Percentiles rank a stretch among this genome's conserved stretches.
Evolutionary conservation across 164 flowering plant genomes (phyloP).

Genomic region (Houttuynia cordata): DNA sequence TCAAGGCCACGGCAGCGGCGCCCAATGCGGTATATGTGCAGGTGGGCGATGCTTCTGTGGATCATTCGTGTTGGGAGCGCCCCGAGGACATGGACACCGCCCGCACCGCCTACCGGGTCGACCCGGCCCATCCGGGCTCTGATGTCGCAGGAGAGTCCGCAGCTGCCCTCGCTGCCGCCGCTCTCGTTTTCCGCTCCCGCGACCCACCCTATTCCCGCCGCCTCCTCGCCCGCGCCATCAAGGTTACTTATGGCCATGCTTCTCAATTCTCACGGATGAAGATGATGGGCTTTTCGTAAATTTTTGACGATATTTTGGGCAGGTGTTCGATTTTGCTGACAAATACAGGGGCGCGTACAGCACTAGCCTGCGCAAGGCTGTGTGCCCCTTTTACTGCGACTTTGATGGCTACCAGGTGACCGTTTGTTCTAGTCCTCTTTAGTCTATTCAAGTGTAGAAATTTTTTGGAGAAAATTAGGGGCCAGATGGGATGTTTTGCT

Average conservation of each 20-base stretch:
- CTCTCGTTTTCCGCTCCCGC: conserved; percentile 61
- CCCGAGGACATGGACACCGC: conserved; percentile 94
- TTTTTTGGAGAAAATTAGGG: neutral
- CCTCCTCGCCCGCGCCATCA: conserved; percentile 59
- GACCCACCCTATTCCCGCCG: conserved; percentile 52
- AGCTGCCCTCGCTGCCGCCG: conserved; percentile 89
- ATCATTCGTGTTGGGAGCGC: conserved; percentile 89
- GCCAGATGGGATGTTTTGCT: neutral
- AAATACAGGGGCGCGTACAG: conserved; percentile 87
- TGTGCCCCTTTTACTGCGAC: conserved; percentile 96
- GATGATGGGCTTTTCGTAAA: neutral
- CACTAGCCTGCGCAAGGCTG: conserved; percentile 45
- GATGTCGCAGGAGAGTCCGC: conserved; percentile 96
- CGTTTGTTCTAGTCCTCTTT: conserved; percentile 6
- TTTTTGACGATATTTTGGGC: neutral
- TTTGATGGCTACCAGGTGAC: conserved; percentile 78
- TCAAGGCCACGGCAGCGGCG: conserved; percentile 56
- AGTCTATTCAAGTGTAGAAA: neutral
- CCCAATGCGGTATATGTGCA: conserved; percentile 49
- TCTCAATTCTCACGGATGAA: neutral
- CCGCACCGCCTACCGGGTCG: conserved; percentile 54
- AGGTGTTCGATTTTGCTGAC: conserved; percentile 94
- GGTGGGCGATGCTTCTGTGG: conserved; percentile 67
- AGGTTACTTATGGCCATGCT: conserved; percentile 16
- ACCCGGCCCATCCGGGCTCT: conserved; percentile 60